A percentile compares a stretch with the other conserved stretches of the same genome.
These are phyloP conservation scores for Gnaphalium uliginosum DNA, from an alignment of 129 eudicot species.

Conservation along the genomic window DNA sequence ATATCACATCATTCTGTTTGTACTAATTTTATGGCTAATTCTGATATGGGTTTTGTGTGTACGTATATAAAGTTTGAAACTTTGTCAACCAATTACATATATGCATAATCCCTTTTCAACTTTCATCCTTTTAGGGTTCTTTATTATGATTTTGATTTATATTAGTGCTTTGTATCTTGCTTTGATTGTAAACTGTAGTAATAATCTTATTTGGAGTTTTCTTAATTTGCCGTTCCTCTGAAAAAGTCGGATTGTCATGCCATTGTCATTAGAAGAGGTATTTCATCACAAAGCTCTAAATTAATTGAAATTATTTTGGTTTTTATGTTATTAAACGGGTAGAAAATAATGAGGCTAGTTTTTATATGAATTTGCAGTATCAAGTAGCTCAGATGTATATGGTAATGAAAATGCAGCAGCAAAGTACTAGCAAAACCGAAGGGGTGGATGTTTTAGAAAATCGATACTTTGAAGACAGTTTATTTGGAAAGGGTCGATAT, in stretches of 20 bases:
- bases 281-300: not conserved
- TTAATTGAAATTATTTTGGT: not conserved
- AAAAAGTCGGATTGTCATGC: constrained; percentile 75
- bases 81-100: not conserved
- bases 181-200: not conserved
- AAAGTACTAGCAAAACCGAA: constrained; percentile 56
- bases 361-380: constrained; percentile 48
- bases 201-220: not conserved
- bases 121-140: not conserved
- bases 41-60: not conserved
- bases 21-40: too few species aligned
- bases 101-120: not conserved
- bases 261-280: constrained; percentile 76
- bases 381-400: constrained; percentile 78
- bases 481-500: constrained; percentile 68
- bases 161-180: not conserved
- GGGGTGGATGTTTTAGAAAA: constrained; percentile 78
- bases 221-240: not conserved
- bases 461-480: constrained; percentile 59
- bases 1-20: too few species aligned
- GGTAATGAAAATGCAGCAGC: constrained; percentile 85
- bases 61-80: not conserved
- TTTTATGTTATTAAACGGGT: not conserved
- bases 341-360: not conserved
- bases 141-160: not conserved